A percentile compares a stretch with the other conserved stretches of the same genome.
These are phyloP conservation scores for Arachis monticola DNA, from an alignment of 331 rosid genomes.

Conservation along the genomic window DNA sequence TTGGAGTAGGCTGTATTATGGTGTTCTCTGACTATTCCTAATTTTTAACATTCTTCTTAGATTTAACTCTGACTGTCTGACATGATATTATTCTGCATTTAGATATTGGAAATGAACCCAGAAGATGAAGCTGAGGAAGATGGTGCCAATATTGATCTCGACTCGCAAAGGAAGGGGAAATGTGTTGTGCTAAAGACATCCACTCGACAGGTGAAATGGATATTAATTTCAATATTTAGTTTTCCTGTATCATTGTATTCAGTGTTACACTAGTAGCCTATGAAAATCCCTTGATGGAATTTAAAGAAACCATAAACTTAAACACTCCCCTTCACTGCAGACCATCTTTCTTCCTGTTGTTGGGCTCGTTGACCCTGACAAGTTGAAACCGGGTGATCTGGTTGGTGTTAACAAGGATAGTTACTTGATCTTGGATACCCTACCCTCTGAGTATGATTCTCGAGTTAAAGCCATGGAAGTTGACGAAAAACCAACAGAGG, in stretches of 20 bases:
- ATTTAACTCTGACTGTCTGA: not conserved
- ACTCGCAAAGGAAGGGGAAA: slow-evolving; percentile 93
- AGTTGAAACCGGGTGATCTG: slow-evolving; percentile 90
- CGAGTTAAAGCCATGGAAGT: slow-evolving; percentile 99
- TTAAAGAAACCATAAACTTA: not conserved
- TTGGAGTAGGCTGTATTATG: not conserved
- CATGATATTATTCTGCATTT: slow-evolving; percentile 1
- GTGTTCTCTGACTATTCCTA: not conserved
- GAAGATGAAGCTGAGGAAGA: slow-evolving; percentile 97
- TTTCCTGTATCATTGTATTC: slow-evolving; percentile 15
- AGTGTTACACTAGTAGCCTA: slow-evolving; percentile 10
- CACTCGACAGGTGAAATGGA: slow-evolving; percentile 72
- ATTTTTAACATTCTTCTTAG: not conserved
- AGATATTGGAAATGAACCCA: slow-evolving; percentile 98
- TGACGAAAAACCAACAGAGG: slow-evolving; percentile 96
- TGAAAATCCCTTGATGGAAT: not conserved
- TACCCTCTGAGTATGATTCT: slow-evolving; percentile 94
- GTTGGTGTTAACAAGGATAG: slow-evolving; percentile 97
- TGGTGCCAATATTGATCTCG: slow-evolving; percentile 97
- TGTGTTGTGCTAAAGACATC: slow-evolving; percentile 97
- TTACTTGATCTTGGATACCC: slow-evolving; percentile 85
- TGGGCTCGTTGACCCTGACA: slow-evolving; percentile 96
- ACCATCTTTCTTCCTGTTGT: slow-evolving; percentile 93
- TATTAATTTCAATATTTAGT: not conserved
- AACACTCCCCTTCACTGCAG: slow-evolving; percentile 51